Percentiles rank a stretch among this genome's conserved stretches.
These are phyloP conservation scores for Castanospermum australe DNA, from an alignment of 306 rosid species.

Conservation along the genomic window DNA sequence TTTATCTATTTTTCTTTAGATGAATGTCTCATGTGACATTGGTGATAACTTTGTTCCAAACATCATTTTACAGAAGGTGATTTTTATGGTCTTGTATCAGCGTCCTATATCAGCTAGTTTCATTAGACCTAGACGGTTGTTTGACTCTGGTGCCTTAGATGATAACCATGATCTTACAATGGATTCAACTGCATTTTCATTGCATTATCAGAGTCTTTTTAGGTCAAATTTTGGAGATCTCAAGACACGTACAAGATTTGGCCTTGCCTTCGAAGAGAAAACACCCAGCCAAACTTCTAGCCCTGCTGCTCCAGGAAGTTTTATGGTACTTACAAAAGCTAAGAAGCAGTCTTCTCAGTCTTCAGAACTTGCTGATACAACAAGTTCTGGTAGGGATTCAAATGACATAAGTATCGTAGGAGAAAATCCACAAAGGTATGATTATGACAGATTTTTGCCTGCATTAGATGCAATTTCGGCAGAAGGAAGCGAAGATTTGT, in stretches of 20 bases:
- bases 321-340: slow-evolving; percentile 62
- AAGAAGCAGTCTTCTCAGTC: slow-evolving; percentile 39
- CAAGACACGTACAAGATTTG: slow-evolving; percentile 67
- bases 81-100: slow-evolving; percentile 81
- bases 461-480: slow-evolving; percentile 60
- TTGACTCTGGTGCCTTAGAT: slow-evolving; percentile 70
- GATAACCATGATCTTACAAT: slow-evolving; percentile 67
- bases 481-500: slow-evolving; percentile 53
- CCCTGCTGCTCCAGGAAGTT: slow-evolving; percentile 50
- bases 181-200: slow-evolving; percentile 89
- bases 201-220: slow-evolving; percentile 91
- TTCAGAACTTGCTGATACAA: slow-evolving; percentile 23
- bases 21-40: not conserved
- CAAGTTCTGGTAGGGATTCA: slow-evolving; percentile 57
- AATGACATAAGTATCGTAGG: slow-evolving; percentile 79
- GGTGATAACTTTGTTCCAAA: not conserved
- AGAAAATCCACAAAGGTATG: slow-evolving; percentile 43
- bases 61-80: slow-evolving; percentile 55
- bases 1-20: not conserved
- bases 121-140: slow-evolving; percentile 69
- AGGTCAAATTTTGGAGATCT: slow-evolving; percentile 73
- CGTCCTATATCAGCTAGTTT: slow-evolving; percentile 85
- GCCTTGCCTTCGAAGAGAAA: slow-evolving; percentile 46
- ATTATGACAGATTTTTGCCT: slow-evolving; percentile 62
- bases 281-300: slow-evolving; percentile 40